Evolutionary conservation across 2,329 filamentous ascomycete genomes (phyloP), one percentile per base, ranked within the genome.

Genomic region (Xylaria sp.): DNA sequence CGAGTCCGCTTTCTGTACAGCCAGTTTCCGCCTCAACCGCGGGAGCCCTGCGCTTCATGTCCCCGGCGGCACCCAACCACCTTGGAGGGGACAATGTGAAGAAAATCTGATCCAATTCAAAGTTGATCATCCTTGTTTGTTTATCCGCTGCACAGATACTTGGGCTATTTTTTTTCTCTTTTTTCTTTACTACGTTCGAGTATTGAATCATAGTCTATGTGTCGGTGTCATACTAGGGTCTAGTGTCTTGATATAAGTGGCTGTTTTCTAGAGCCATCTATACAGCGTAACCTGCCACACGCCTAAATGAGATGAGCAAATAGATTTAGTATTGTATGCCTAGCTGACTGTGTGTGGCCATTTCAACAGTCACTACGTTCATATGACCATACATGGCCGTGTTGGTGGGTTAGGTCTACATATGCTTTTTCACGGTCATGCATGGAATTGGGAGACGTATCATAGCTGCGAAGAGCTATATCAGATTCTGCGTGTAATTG

Each of bases 41-140:
- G 83, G 86, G 72, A 83, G 84, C 83, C 83, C 85, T 90, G 89
- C 82, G 88, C 64, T 88, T 90, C 71, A 90, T 91, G 88, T 88
- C 83, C 83, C 82, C 69, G 86, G 87, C 87, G 80, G 84, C 86
- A 84, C 79, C 80, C 86, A 84, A 90, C 89, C 88, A 91, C 87
- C 86, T 84, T 84, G 80, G 66, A 78, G 84, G 83, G 85, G 86
- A 84, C 88, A 90, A 87, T 89, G 77, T 90, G 87, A 88, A 84
- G 81, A 79, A 79, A 46, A 85, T 86, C 88, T 88, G 88, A 91
- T 89, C 87, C 84, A 86, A 76, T 60, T 66, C 67, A 41, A 41
- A 46, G 73, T 77, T 78, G 71, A 76, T 76, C 66, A 60, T 28
- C 33, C 18, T 9, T 46, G 1, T 31, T 10, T 20, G 31, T 59